A percentile compares a stretch with the other conserved stretches of the same genome.
Evolutionary conservation across 345 rosid genomes (phyloP).

Genomic region (Rhizophora mangle): DNA sequence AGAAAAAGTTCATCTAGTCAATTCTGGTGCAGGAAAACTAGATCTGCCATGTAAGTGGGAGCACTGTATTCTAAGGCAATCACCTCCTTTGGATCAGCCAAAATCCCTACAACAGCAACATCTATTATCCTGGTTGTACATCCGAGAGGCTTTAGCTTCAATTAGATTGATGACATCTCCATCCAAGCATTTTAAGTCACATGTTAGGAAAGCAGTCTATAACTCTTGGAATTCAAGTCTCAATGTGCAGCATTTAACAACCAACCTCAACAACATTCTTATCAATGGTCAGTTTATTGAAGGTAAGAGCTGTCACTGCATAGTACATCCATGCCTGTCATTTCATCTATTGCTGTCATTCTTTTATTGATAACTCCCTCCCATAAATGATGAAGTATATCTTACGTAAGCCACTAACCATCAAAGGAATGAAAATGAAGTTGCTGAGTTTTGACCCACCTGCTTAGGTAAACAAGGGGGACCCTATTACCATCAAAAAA

Average conservation of each 20-base stretch:
- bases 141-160: conserved; percentile 61
- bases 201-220: background rate
- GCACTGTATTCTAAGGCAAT: conserved; percentile 5
- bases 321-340: conserved; percentile 97
- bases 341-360: conserved; percentile 97
- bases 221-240: background rate
- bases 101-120: conserved; percentile 56
- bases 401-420: background rate
- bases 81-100: conserved; percentile 70
- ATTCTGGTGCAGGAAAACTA: background rate
- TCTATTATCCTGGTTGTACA: conserved; percentile 65
- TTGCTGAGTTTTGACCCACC: conserved; percentile 26
- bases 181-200: conserved; percentile 23
- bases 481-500: conserved; percentile 69
- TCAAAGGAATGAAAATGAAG: conserved; percentile 1
- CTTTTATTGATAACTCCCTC: conserved; percentile 94
- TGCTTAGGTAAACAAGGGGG: conserved; percentile 57
- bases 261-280: conserved; percentile 58
- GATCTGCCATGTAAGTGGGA: no score
- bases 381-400: background rate
- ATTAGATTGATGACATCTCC: conserved; percentile 46
- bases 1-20: background rate
- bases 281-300: conserved; percentile 59
- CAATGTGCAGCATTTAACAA: background rate
- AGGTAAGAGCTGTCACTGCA: conserved; percentile 85